Evolutionary conservation across 768 basidiomycete species (phyloP).

Genomic region (Vararia minispora): DNA sequence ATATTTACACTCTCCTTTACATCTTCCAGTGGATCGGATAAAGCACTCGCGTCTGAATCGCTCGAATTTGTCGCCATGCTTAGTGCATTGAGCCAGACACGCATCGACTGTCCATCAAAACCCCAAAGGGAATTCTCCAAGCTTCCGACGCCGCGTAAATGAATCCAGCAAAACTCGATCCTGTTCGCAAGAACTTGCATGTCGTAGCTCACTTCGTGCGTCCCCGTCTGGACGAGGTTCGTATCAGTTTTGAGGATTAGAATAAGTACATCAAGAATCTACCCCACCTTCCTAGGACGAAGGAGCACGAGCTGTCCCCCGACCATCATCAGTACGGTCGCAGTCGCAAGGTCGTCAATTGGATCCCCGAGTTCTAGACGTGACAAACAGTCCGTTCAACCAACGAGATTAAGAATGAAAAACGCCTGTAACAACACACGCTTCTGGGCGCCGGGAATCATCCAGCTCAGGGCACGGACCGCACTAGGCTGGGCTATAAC

Average conservation of each 20-base stretch:
- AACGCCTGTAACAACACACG: slow-evolving; percentile 37
- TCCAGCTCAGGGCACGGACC: slow-evolving; percentile 91
- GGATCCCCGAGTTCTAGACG: slow-evolving; percentile 86
- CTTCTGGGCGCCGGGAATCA: slow-evolving; percentile 89
- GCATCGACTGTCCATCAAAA: slow-evolving; percentile 81
- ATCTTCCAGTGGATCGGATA: slow-evolving; percentile 29
- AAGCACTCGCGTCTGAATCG: slow-evolving; percentile 19
- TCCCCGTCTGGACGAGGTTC: slow-evolving; percentile 44
- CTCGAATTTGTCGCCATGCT: slow-evolving; percentile 62
- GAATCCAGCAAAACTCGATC: slow-evolving; percentile 99
- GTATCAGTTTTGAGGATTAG: slow-evolving; percentile 3
- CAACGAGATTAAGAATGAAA: background rate
- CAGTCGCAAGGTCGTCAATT: slow-evolving; percentile 82
- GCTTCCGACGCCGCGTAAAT: slow-evolving; percentile 84
- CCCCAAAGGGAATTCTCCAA: slow-evolving; percentile 98
- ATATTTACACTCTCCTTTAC: slow-evolving; percentile 94
- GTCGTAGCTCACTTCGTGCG: slow-evolving; percentile 91
- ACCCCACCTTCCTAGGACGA: slow-evolving; percentile 69
- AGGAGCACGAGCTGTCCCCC: slow-evolving; percentile 86
- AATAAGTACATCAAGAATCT: background rate
- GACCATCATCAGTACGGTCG: slow-evolving; percentile 92
- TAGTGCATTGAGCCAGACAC: slow-evolving; percentile 94
- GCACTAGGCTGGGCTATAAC: slow-evolving; percentile 76
- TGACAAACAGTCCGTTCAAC: slow-evolving; percentile 5
- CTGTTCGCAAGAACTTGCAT: slow-evolving; percentile 93